phyloP scores from a whole-genome alignment of 1,284 basidiomycete species.

The Marasmius fiardii region DNA sequence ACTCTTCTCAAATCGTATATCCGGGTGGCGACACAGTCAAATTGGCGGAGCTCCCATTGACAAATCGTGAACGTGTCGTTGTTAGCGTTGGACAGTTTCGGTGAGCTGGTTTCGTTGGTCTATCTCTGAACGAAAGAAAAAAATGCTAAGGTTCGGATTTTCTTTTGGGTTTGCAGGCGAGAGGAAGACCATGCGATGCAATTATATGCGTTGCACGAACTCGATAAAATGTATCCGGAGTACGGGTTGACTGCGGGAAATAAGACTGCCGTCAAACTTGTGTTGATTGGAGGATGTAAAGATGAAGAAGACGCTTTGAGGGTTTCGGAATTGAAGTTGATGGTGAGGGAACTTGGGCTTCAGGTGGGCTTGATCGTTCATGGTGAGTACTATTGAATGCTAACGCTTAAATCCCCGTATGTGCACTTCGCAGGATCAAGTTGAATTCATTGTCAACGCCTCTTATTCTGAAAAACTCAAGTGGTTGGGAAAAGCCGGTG shows the following conservation, averaged over 20 bases:
- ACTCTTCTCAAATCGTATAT: constrained; percentile 61
- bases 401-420: too few species aligned
- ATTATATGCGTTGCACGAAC: constrained; percentile 62
- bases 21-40: constrained; percentile 89
- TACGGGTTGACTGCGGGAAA: constrained; percentile 26
- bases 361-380: constrained; percentile 40
- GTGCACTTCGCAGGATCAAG: constrained; percentile 56
- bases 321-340: constrained; percentile 54
- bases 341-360: constrained; percentile 66
- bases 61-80: constrained; percentile 62
- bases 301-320: constrained; percentile 74
- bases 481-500: constrained; percentile 69
- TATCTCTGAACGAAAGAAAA: not conserved
- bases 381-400: too few species aligned
- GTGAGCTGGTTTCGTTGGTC: constrained; percentile 38
- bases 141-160: too few species aligned
- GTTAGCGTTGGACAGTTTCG: constrained; percentile 91
- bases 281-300: constrained; percentile 83
- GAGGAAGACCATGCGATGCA: constrained; percentile 94
- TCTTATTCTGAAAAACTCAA: constrained; percentile 68
- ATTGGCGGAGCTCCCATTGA: constrained; percentile 66
- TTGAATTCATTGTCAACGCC: constrained; percentile 85
- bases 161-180: constrained; percentile 61
- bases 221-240: constrained; percentile 63
- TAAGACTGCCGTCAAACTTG: constrained; percentile 43